phyloP scores from a whole-genome alignment of 495 filamentous ascomycete species.

The Beverwykella pulmonaria region DNA sequence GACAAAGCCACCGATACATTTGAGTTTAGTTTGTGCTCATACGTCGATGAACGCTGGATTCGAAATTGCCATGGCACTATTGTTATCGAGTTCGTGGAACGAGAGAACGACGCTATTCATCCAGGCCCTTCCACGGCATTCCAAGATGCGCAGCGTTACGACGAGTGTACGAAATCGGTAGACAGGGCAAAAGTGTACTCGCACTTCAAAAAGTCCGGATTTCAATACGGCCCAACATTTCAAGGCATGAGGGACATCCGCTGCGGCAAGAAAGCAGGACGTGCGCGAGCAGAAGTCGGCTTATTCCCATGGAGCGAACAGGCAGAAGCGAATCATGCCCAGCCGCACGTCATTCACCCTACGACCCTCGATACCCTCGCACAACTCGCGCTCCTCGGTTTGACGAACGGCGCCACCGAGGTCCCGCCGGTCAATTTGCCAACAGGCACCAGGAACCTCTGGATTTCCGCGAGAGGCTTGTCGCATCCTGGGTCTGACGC shows the following conservation, averaged over 20 bases:
- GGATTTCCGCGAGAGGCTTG: neutral
- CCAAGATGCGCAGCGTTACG: neutral
- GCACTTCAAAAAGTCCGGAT: neutral
- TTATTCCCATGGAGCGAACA: conserved; percentile 13
- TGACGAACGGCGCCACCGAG: conserved; percentile 1
- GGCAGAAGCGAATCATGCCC: conserved; percentile 1
- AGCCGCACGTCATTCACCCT: conserved; percentile 5
- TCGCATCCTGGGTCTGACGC: neutral
- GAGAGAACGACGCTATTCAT: neutral
- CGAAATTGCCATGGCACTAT: conserved; percentile 5
- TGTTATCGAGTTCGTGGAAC: neutral
- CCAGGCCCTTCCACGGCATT: neutral
- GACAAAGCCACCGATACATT: conserved; percentile 3
- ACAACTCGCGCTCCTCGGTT: neutral
- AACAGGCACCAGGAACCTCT: neutral
- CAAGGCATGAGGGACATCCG: neutral
- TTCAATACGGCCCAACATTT: conserved; percentile 16
- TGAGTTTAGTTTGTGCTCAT: neutral
- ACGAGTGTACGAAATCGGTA: neutral
- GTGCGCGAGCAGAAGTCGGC: conserved; percentile 4
- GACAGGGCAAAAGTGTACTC: neutral
- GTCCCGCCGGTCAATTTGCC: conserved; percentile 1
- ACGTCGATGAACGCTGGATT: conserved; percentile 1
- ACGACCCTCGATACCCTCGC: conserved; percentile 6
- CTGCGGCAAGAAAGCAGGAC: conserved; percentile 21